Percentiles rank a stretch among this genome's conserved stretches.
phyloP scores from a whole-genome alignment of 108 stramenopile genomes.

The Mediolabrus comicus region DNA sequence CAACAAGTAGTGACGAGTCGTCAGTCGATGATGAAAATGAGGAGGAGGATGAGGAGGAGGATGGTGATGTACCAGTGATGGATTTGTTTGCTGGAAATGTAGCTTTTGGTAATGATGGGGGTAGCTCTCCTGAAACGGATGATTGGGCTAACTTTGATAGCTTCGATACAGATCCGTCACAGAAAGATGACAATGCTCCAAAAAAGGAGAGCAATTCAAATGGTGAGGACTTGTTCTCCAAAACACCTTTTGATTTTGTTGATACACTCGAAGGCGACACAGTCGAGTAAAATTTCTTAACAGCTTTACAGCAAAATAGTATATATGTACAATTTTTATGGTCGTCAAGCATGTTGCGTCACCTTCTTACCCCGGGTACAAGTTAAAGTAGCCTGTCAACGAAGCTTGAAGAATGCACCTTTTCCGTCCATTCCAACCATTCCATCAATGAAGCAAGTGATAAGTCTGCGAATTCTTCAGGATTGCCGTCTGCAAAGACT shows the following conservation, averaged over 20 bases:
- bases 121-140: neutral
- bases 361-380: no score
- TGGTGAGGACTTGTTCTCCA: neutral
- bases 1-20: conserved; percentile 15
- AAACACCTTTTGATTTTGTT: conserved; percentile 17
- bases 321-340: no score
- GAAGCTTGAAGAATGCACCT: neutral
- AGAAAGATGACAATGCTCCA: neutral
- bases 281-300: conserved; percentile 3
- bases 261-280: conserved; percentile 3
- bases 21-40: conserved; percentile 27
- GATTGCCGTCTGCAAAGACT: neutral
- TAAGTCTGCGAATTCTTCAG: neutral
- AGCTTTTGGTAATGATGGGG: neutral
- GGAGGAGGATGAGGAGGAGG: conserved; percentile 18
- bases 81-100: conserved; percentile 43
- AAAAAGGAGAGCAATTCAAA: conserved; percentile 1
- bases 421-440: neutral
- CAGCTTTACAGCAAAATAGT: no score
- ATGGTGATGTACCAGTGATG: conserved; percentile 35
- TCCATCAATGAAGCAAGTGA: neutral
- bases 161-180: conserved; percentile 5
- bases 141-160: conserved; percentile 25
- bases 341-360: no score
- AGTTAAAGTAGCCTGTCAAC: neutral